Conservation (phyloP, 257 asterid genomes). For the Coffea eugenioides region DNA sequence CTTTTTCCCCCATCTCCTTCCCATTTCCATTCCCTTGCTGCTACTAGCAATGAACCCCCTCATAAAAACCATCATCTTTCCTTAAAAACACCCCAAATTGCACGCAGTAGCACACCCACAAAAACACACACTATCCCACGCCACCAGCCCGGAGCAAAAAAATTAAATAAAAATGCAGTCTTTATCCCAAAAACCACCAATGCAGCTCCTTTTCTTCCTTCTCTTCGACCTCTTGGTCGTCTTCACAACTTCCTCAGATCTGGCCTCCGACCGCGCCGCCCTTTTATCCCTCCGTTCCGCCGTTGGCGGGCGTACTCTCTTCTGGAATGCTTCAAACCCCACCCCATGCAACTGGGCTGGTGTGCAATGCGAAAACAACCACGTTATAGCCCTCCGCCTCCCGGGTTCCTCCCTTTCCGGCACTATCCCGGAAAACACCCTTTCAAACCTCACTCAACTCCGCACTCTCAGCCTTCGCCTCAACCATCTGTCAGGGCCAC, state of each 20-base stretch:
- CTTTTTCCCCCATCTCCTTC: not conserved
- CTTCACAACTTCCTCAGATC: constrained; percentile 41
- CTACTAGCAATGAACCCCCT: not conserved
- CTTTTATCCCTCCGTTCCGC: constrained; percentile 65
- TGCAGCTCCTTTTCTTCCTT: constrained; percentile 24
- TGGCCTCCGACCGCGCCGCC: constrained; percentile 56
- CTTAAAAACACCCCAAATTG: not conserved
- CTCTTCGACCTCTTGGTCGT: constrained; percentile 26
- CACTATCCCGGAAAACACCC: constrained; percentile 39
- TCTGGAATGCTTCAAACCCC: constrained; percentile 53
- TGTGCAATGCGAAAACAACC: constrained; percentile 51
- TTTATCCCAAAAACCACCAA: constrained; percentile 5
- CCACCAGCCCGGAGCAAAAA: not conserved
- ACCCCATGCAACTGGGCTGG: constrained; percentile 77
- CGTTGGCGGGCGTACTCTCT: constrained; percentile 60
- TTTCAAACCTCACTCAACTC: constrained; percentile 49
- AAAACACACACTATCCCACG: not conserved
- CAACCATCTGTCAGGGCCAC: constrained; percentile 62
- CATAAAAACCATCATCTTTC: not conserved
- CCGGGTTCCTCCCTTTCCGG: constrained; percentile 75
- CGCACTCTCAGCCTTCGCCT: constrained; percentile 74
- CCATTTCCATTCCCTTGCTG: not conserved
- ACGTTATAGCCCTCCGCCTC: constrained; percentile 66
- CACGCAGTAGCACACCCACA: not conserved
- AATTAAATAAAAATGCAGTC: constrained; percentile 18